A percentile compares a stretch with the other conserved stretches of the same genome.
Conservation (phyloP, 176 grass and related monocot genomes). For the Pontederia crassipes region DNA sequence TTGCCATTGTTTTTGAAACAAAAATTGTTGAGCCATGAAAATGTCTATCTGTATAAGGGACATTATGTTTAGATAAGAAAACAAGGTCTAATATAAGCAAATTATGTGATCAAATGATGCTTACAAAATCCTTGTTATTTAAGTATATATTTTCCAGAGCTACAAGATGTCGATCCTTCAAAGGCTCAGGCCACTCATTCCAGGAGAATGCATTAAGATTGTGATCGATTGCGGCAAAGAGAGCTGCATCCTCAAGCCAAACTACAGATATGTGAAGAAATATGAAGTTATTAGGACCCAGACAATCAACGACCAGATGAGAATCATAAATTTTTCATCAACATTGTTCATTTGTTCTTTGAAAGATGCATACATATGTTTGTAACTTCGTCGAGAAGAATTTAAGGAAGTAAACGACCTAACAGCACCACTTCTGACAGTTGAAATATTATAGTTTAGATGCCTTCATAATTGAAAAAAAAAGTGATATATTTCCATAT, state of each 20-base stretch:
- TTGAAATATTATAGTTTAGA: too few relatives aligned
- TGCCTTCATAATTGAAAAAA: too few relatives aligned
- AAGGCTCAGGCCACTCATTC: slow-evolving; percentile 85
- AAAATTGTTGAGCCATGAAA: slow-evolving; percentile 78
- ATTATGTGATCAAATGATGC: slow-evolving; percentile 14
- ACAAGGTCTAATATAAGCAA: not conserved
- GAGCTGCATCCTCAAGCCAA: slow-evolving; percentile 99
- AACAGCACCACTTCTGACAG: too few relatives aligned
- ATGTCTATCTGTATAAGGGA: slow-evolving; percentile 56
- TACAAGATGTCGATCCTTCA: slow-evolving; percentile 89
- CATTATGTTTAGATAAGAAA: slow-evolving; percentile 7
- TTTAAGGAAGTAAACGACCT: too few relatives aligned
- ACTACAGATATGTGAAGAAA: slow-evolving; percentile 25
- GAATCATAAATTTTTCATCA: too few relatives aligned
- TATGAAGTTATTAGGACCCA: not conserved
- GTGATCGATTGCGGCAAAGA: slow-evolving; percentile 92
- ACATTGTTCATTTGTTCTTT: too few relatives aligned
- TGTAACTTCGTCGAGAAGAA: not conserved
- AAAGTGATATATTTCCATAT: too few relatives aligned
- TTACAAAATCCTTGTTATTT: slow-evolving; percentile 75
- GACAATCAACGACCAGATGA: not conserved
- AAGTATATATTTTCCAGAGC: slow-evolving; percentile 70
- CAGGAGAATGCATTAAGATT: slow-evolving; percentile 49
- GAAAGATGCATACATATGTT: slow-evolving; percentile 4
- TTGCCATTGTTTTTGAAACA: slow-evolving; percentile 98